Evolutionary conservation across 805 yeast genomes (phyloP), one percentile per base, ranked within the genome.

Genomic region (Suhomyces prunicola): DNA sequence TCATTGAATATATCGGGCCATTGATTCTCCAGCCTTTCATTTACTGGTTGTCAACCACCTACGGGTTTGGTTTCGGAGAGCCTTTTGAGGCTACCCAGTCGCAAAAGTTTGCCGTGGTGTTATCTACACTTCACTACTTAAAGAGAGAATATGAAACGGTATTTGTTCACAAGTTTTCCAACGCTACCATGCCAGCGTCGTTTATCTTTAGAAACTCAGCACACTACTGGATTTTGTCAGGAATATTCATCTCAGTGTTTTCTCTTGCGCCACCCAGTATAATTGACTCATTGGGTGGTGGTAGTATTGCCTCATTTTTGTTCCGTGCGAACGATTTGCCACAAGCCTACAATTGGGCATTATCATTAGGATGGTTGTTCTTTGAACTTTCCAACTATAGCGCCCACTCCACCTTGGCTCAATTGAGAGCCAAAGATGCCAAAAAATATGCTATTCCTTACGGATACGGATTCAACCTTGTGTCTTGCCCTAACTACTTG

Each of bases 161-260:
- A 23, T 85, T 83, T 64, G 85, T 94, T 49, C 99, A 94, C 72
- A 78, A 81, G 56, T 94, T 94, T 67, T 88, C 97, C 22, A 77
- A 84, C 54, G 85, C 90, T 24, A 94, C 99, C 12, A 94, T 94
- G 99, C 99, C 99, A 4, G 63, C 88, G 44, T 81, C 83, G 67
- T 88, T 90, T 70, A 72, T 94, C 54, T 88, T 93, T 79, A 90
- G 92, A 73, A 94, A 94, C 74, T 86, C 91, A 40, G 76, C 81
- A 59, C 97, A 94, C 69, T 94, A 94, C 73, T 93, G 97, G 97
- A 68, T 89, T n/a, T 74, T 93, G 59, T 87, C 91, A 51, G 97
- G 98, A 68, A 78, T 68, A 26, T 58, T 66, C 55, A 69, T 83
- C 55, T 80, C 84, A 3, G 72, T 71, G 57, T 84, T 81, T 58